phyloP scores from a whole-genome alignment of 2,329 filamentous ascomycete genomes.

The Fusarium udum region DNA sequence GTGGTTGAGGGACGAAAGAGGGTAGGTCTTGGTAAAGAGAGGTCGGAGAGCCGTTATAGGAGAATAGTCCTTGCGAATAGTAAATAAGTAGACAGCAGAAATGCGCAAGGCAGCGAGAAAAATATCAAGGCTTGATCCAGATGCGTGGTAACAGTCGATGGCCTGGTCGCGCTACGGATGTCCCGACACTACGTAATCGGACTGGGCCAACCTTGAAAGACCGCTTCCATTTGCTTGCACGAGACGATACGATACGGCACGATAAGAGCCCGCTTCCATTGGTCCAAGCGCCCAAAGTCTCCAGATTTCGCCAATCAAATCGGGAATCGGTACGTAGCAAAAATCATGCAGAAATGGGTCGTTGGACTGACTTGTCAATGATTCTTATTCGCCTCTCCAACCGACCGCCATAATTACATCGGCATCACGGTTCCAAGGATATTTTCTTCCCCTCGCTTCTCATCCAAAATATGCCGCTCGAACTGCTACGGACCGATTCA shows the following conservation, averaged over 20 bases:
- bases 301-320: slow-evolving; percentile 44
- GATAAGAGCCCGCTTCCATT: slow-evolving; percentile 31
- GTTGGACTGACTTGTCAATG: slow-evolving; percentile 30
- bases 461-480: slow-evolving; percentile 48
- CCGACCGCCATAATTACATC: slow-evolving; percentile 33
- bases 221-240: background rate
- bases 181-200: slow-evolving; percentile 35
- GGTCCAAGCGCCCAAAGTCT: slow-evolving; percentile 23
- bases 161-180: slow-evolving; percentile 21
- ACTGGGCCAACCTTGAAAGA: slow-evolving; percentile 18
- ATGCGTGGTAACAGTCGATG: slow-evolving; percentile 32
- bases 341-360: slow-evolving; percentile 47
- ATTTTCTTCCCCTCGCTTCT: slow-evolving; percentile 21
- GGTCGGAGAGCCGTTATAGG: background rate
- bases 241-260: slow-evolving; percentile 42
- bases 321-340: slow-evolving; percentile 40
- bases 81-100: background rate
- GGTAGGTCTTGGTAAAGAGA: background rate
- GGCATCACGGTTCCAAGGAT: slow-evolving; percentile 34
- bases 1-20: slow-evolving; percentile 6
- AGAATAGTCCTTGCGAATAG: background rate
- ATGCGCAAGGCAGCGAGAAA: slow-evolving; percentile 35
- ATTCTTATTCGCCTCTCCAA: slow-evolving; percentile 38
- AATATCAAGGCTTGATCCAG: slow-evolving; percentile 7
- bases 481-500: slow-evolving; percentile 41